These are phyloP conservation scores for Pneumocystis canis DNA, from an alignment of 1,139 yeast species.

Conservation along the genomic window DNA sequence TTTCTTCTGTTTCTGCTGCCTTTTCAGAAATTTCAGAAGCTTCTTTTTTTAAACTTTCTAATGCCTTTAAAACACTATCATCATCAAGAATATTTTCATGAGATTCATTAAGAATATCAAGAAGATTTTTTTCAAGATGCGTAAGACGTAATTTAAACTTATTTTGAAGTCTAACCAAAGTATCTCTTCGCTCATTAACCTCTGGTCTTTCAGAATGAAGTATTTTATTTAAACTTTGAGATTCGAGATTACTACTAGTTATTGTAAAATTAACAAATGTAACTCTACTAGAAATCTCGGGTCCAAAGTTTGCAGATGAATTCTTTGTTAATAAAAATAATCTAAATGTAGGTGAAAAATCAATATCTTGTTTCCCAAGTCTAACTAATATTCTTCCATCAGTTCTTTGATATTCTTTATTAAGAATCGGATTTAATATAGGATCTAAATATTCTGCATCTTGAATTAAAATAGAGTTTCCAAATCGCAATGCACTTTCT, in stretches of 20 bases:
- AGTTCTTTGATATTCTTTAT: slow-evolving; percentile 43
- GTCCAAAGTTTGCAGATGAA: slow-evolving; percentile 30
- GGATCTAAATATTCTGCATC: slow-evolving; percentile 80
- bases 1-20: slow-evolving; percentile 38
- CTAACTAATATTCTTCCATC: slow-evolving; percentile 59
- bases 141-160: slow-evolving; percentile 44
- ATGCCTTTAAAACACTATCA: slow-evolving; percentile 41
- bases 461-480: slow-evolving; percentile 54
- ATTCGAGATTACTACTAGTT: slow-evolving; percentile 51
- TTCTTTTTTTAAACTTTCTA: slow-evolving; percentile 54
- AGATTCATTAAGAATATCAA: slow-evolving; percentile 43
- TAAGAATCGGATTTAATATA: slow-evolving; percentile 44
- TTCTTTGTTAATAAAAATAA: slow-evolving; percentile 51
- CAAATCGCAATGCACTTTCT: slow-evolving; percentile 73
- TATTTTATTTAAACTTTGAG: slow-evolving; percentile 46
- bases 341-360: slow-evolving; percentile 49
- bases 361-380: slow-evolving; percentile 52
- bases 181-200: slow-evolving; percentile 42
- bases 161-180: slow-evolving; percentile 40
- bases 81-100: slow-evolving; percentile 57
- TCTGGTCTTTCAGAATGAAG: slow-evolving; percentile 50
- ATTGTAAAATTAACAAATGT: slow-evolving; percentile 55
- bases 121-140: slow-evolving; percentile 44
- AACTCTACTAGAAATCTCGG: slow-evolving; percentile 49
- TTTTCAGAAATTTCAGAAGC: slow-evolving; percentile 41